These are phyloP conservation scores for Blastobotrys attinorum DNA, from an alignment of 805 yeast species.

Conservation along the genomic window DNA sequence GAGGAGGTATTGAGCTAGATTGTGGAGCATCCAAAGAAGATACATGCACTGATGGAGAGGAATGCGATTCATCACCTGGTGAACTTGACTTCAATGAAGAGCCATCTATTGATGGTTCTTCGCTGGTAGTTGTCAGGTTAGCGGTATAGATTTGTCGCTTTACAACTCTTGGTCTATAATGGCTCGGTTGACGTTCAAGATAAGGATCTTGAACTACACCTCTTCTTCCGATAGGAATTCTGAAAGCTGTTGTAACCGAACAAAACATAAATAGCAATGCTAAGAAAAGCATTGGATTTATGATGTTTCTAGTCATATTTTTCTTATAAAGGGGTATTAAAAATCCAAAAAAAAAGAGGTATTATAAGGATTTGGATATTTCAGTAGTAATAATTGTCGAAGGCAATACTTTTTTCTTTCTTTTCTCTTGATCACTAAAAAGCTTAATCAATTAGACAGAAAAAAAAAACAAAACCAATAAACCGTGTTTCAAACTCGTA, in stretches of 20 bases:
- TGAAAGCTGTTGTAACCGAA: background rate
- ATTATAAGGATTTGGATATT: no score
- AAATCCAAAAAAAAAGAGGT: background rate
- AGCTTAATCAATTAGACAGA: no score
- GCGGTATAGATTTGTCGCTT: conserved; percentile 16
- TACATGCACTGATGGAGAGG: background rate
- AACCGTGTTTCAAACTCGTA: background rate
- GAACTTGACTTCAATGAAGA: background rate
- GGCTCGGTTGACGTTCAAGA: conserved; percentile 12
- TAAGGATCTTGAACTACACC: background rate
- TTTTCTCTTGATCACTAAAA: no score
- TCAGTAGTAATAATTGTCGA: no score
- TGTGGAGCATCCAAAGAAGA: background rate
- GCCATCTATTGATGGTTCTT: background rate
- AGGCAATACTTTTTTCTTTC: no score
- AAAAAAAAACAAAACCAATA: no score
- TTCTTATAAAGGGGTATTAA: background rate
- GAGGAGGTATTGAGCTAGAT: background rate
- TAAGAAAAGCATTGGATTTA: background rate
- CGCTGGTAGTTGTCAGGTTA: conserved; percentile 7
- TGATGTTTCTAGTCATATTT: background rate
- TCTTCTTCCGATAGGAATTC: background rate
- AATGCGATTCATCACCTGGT: background rate
- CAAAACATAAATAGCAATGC: background rate
- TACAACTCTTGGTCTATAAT: conserved; percentile 11